Base-by-base conservation (phyloP, 345 rosid genomes). In the Rhodamnia rubescens region DNA sequence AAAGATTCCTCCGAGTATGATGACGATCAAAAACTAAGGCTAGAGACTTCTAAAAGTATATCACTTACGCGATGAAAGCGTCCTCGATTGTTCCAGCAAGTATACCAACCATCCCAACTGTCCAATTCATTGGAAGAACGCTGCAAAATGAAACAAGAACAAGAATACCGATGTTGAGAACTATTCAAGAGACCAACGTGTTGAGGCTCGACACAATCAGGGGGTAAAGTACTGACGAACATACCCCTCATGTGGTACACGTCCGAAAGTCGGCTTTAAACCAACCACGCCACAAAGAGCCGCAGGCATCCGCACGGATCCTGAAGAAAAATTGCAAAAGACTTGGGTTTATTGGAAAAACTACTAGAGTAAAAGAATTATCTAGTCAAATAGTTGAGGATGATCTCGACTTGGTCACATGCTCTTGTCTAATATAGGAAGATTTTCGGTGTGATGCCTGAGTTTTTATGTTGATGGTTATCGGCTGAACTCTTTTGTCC, bases 271-370 rank as follows among this genome's bases (percentile, higher is more conserved):
- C 55, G 98, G 98, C 85, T 93, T 94, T 84, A 94, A 88, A 56
- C 98, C 98, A 85, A 92, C 90, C 78, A 93, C 92, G 29, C 98
- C 98, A 83, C 98, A 93, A 42, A 94, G 95, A 84, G 98, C 91
- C 42, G 95, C 98, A 52, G 97, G 96, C 92, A 92, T 88, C 86
- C 96, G 88, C 14, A 94, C 98, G 5, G 98, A 94, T 29, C 98
- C 98, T 94, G 85, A 26, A 84, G 14, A 83, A 11, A 75, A 55
- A n/a, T 26, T 20, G 53, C 59, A 78, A 54, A 40, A n/a, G 32
- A 29, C 49, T 20, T 18, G 21, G 47, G 56, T 16, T 82, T 18
- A 18, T 24, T 10, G 4, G 53, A 12, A 58, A 53, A 7, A 18
- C 49, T 22, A 55, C n/a, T 5, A 26, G 44, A 83, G 26, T 40